Percentiles rank a stretch among this genome's conserved stretches.
phyloP scores from a whole-genome alignment of 2,329 filamentous ascomycete species.

The Camptophora hylomeconis region DNA sequence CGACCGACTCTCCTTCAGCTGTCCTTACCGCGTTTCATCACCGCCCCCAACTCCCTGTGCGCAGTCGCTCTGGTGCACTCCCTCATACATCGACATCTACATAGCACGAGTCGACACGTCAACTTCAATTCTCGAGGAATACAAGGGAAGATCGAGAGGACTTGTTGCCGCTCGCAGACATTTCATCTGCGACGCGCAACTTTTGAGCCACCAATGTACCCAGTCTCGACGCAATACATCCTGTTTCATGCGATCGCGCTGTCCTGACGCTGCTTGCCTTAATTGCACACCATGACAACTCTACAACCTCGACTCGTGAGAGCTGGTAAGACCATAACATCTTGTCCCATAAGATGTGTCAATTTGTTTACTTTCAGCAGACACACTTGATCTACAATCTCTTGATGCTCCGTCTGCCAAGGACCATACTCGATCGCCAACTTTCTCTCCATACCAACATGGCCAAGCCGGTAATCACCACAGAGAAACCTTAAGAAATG shows the following conservation, averaged over 20 bases:
- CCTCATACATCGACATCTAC: conserved; percentile 9
- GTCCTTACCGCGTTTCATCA: conserved; percentile 12
- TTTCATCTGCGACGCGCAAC: too few relatives aligned
- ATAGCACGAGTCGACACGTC: too few relatives aligned
- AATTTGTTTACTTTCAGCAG: too few relatives aligned
- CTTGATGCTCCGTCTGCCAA: conserved; percentile 70
- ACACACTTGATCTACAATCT: conserved; percentile 90
- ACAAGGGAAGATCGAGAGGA: too few relatives aligned
- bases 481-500: conserved; percentile 68
- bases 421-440: conserved; percentile 52
- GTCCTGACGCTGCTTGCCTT: too few relatives aligned
- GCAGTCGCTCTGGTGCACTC: conserved; percentile 8
- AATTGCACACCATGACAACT: conserved; percentile 16
- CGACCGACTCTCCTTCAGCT: too few relatives aligned
- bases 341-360: too few relatives aligned
- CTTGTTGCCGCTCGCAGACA: too few relatives aligned
- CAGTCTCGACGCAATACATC: too few relatives aligned
- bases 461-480: conserved; percentile 64
- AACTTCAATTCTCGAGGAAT: too few relatives aligned
- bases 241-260: too few relatives aligned
- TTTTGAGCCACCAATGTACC: too few relatives aligned
- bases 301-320: conserved; percentile 30
- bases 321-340: conserved; percentile 35
- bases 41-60: conserved; percentile 2
- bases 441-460: conserved; percentile 37